Conservation (phyloP, 192 early-diverging fungal genomes). For the Gigaspora rosea region DNA sequence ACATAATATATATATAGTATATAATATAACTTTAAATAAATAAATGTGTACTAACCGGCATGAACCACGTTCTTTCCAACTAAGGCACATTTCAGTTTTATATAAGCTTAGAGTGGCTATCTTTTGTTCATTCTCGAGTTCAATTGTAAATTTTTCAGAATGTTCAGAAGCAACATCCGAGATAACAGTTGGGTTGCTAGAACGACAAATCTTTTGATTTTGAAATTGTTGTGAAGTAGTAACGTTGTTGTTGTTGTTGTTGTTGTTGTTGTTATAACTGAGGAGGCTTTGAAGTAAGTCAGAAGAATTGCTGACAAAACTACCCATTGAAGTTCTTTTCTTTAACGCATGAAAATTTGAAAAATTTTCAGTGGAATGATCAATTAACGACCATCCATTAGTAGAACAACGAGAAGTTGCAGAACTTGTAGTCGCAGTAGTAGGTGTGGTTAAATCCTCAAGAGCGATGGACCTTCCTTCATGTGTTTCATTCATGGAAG, state of each 20-base stretch:
- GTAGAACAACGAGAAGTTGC: too few relatives aligned
- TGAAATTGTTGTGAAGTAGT: too few relatives aligned
- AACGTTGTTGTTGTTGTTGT: neutral
- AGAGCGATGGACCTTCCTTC: too few relatives aligned
- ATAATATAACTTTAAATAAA: neutral
- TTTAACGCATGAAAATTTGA: neutral
- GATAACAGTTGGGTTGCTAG: neutral
- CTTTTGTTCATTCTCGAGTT: slow-evolving; percentile 38
- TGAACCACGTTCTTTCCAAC: slow-evolving; percentile 50
- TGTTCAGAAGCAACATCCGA: slow-evolving; percentile 2
- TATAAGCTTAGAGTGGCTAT: slow-evolving; percentile 42
- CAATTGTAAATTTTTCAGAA: slow-evolving; percentile 21
- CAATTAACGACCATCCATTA: too few relatives aligned
- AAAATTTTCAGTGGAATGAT: too few relatives aligned
- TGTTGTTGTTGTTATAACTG: neutral
- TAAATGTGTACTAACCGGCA: slow-evolving; percentile 42
- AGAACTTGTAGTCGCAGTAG: too few relatives aligned
- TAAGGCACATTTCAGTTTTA: slow-evolving; percentile 53
- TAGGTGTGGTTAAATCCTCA: too few relatives aligned
- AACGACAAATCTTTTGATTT: neutral
- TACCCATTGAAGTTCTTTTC: neutral
- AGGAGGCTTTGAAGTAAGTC: neutral
- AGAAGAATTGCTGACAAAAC: too few relatives aligned
- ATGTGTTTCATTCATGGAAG: too few relatives aligned
- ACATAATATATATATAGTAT: neutral